Conservation (phyloP, 2,329 filamentous ascomycete species). For the Fusarium praegraminearum region DNA sequence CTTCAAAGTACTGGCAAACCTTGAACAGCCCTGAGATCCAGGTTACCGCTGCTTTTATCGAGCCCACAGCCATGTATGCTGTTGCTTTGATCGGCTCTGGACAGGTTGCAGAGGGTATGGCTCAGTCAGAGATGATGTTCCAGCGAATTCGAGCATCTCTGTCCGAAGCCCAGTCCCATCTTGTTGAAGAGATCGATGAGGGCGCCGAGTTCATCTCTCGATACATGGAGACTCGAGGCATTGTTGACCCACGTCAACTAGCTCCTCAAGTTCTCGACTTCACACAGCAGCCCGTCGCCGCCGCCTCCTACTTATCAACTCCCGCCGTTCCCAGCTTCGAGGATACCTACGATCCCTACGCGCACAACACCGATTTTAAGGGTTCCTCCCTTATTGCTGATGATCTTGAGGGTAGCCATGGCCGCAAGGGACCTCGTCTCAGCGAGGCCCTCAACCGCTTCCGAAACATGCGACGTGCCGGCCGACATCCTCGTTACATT, state of each 20-base stretch:
- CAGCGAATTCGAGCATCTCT: conserved; percentile 77
- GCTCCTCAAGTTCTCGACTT: conserved; percentile 60
- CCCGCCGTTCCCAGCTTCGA: conserved; percentile 73
- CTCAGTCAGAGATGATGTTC: conserved; percentile 87
- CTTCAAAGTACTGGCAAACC: conserved; percentile 83
- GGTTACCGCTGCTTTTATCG: conserved; percentile 76
- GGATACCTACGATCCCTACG: conserved; percentile 92
- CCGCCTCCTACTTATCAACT: conserved; percentile 67
- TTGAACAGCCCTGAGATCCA: conserved; percentile 72
- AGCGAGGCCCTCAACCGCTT: conserved; percentile 86
- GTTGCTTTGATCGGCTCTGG: conserved; percentile 89
- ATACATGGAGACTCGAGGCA: conserved; percentile 68
- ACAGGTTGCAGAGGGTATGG: conserved; percentile 83
- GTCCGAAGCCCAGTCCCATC: conserved; percentile 63
- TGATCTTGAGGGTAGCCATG: conserved; percentile 83
- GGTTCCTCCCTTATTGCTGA: conserved; percentile 92
- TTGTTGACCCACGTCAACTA: conserved; percentile 66
- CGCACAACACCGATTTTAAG: conserved; percentile 90
- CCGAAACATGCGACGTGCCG: conserved; percentile 91
- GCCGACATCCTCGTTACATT: conserved; percentile 93
- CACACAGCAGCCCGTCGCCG: conserved; percentile 57
- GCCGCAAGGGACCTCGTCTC: conserved; percentile 77
- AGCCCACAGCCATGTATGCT: conserved; percentile 90
- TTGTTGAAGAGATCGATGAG: conserved; percentile 87
- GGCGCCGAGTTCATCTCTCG: conserved; percentile 75